Conservation (phyloP, 2,329 filamentous ascomycete species). For the Talaromyces sp. region DNA sequence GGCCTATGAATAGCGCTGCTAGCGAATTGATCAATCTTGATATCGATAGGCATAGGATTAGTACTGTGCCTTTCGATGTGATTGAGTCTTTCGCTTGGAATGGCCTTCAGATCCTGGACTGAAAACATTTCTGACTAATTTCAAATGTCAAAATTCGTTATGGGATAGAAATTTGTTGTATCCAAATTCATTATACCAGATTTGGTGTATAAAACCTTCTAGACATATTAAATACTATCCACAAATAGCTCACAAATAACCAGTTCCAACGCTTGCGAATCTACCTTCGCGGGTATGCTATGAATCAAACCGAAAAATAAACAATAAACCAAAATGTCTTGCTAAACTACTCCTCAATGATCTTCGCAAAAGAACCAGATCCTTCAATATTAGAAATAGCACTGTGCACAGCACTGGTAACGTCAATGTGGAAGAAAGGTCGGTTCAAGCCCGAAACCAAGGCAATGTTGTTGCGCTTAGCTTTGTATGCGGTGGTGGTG, state of each 20-base stretch:
- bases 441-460: constrained; percentile 82
- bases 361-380: not conserved
- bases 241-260: constrained; percentile 4
- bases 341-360: constrained; percentile 8
- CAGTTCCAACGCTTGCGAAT: constrained; percentile 16
- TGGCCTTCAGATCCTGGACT: no score
- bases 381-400: constrained; percentile 67
- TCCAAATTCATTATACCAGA: not conserved
- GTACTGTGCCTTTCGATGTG: not conserved
- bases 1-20: no score
- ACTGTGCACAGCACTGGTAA: constrained; percentile 84
- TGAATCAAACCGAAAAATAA: constrained; percentile 7
- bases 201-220: not conserved
- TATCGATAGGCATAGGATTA: no score
- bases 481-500: constrained; percentile 49
- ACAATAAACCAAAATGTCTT: not conserved
- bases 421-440: constrained; percentile 90
- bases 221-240: not conserved
- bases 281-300: constrained; percentile 19
- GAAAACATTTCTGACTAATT: no score
- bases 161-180: not conserved
- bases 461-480: constrained; percentile 48
- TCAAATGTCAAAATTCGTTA: no score
- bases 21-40: no score
- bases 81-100: no score